These are phyloP conservation scores for Edaphochlamys debaryana DNA, from an alignment of 139 green algal genomes.

Conservation along the genomic window DNA sequence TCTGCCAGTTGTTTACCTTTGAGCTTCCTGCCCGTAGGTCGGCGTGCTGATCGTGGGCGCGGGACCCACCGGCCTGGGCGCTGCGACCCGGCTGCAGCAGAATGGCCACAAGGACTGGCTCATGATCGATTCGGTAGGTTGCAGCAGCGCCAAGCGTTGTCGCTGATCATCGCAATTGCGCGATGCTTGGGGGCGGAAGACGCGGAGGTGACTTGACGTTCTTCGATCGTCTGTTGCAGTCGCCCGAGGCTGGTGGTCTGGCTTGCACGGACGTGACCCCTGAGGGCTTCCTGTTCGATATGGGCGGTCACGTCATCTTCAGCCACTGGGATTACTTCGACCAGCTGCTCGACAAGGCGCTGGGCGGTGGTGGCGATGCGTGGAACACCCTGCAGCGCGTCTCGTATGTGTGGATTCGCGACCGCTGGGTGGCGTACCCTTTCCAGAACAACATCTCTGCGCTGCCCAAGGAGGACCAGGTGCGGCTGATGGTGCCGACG, in stretches of 20 bases:
- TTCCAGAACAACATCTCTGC: conserved; percentile 95
- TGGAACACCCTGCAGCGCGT: conserved; percentile 92
- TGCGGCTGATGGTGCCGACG: no score
- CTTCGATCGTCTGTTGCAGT: conserved; percentile 48
- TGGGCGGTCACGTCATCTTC: conserved; percentile 95
- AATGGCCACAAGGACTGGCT: conserved; percentile 83
- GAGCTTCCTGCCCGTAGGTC: conserved; percentile 45
- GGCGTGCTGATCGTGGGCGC: conserved; percentile 82
- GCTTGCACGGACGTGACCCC: conserved; percentile 89
- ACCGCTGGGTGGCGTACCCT: conserved; percentile 90
- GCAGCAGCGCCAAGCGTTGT: no score
- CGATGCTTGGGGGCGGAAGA: no score
- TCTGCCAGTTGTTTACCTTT: no score
- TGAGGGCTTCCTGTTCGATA: conserved; percentile 94
- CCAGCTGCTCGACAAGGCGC: conserved; percentile 62
- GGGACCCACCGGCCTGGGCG: conserved; percentile 88
- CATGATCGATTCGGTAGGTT: conserved; percentile 80
- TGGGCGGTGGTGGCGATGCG: conserved; percentile 63
- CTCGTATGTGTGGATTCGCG: conserved; percentile 86
- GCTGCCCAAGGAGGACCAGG: conserved; percentile 88
- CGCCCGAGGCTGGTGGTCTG: conserved; percentile 79
- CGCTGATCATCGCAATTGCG: no score
- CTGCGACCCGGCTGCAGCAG: conserved; percentile 87
- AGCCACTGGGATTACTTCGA: conserved; percentile 96
- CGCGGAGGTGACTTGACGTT: background rate